A percentile compares a stretch with the other conserved stretches of the same genome.
Conservation (phyloP, 1,139 yeast genomes). For the Geotrichum reessii region DNA sequence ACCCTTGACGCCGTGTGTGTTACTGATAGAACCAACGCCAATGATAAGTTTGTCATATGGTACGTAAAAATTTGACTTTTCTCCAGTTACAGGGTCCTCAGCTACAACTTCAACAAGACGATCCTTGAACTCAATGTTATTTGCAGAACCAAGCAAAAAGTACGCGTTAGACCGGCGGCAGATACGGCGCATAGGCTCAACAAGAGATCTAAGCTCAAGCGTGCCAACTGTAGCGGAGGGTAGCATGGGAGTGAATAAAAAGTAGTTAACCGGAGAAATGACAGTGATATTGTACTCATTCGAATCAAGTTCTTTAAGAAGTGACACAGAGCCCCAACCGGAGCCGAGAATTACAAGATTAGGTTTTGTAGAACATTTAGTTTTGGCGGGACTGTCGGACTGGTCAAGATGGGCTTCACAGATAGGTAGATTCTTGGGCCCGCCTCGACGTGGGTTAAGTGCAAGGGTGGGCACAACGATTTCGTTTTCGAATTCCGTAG, state of each 20-base stretch:
- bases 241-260: slow-evolving; percentile 53
- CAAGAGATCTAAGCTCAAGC: slow-evolving; percentile 45
- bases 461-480: slow-evolving; percentile 47
- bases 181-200: slow-evolving; percentile 54
- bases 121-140: slow-evolving; percentile 47
- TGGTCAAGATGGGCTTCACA: slow-evolving; percentile 49
- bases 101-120: slow-evolving; percentile 50
- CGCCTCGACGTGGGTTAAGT: slow-evolving; percentile 51
- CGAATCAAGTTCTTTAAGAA: slow-evolving; percentile 40
- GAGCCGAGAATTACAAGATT: slow-evolving; percentile 53
- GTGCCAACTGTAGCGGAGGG: slow-evolving; percentile 61
- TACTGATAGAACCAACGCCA: slow-evolving; percentile 60
- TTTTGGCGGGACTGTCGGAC: slow-evolving; percentile 44
- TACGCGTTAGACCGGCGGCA: slow-evolving; percentile 47
- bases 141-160: slow-evolving; percentile 52
- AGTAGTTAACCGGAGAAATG: slow-evolving; percentile 56
- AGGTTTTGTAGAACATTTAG: slow-evolving; percentile 42
- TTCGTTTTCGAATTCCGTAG: slow-evolving; percentile 35
- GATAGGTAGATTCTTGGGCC: slow-evolving; percentile 61
- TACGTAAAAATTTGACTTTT: slow-evolving; percentile 43
- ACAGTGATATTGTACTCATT: slow-evolving; percentile 55
- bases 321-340: slow-evolving; percentile 50
- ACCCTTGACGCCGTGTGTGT: slow-evolving; percentile 63
- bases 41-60: slow-evolving; percentile 61
- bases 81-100: slow-evolving; percentile 38